A percentile compares a stretch with the other conserved stretches of the same genome.
Conservation (phyloP, 176 grass and related monocot species). For the Carex littledalei region DNA sequence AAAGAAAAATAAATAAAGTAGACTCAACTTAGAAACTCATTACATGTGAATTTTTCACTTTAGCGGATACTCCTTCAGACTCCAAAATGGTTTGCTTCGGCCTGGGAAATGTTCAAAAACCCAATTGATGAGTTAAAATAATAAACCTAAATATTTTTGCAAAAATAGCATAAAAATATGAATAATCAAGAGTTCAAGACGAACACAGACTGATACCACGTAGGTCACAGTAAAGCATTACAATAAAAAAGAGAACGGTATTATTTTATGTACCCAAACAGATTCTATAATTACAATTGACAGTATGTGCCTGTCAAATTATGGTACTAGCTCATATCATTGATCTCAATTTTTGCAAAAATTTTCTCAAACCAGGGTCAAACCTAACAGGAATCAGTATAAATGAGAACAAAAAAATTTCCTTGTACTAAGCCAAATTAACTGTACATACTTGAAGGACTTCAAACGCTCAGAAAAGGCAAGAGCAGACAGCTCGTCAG, state of each 20-base stretch:
- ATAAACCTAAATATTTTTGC: not conserved
- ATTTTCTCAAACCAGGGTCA: not conserved
- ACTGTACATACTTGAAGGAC: constrained; percentile 53
- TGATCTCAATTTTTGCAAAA: not conserved
- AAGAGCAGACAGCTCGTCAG: constrained; percentile 81
- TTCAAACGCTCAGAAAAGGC: constrained; percentile 81
- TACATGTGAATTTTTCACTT: constrained; percentile 62
- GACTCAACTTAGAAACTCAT: not conserved
- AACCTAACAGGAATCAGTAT: not conserved
- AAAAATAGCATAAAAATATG: not conserved
- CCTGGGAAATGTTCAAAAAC: constrained; percentile 31
- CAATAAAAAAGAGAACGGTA: not conserved
- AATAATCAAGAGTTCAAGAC: not conserved
- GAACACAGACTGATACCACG: not conserved
- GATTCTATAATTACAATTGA: not conserved
- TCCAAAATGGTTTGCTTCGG: constrained; percentile 98
- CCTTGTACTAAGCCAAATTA: not conserved
- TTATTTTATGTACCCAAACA: not conserved
- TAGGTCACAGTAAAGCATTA: not conserved
- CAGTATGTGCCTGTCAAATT: not conserved
- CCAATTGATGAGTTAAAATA: constrained; percentile 11
- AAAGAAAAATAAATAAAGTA: constrained; percentile 12
- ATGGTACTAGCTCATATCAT: not conserved
- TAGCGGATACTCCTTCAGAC: constrained; percentile 83
- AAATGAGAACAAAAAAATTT: not conserved